Evolutionary conservation across 495 filamentous ascomycete species (phyloP).

Genomic region (Delitschia confertaspora): DNA sequence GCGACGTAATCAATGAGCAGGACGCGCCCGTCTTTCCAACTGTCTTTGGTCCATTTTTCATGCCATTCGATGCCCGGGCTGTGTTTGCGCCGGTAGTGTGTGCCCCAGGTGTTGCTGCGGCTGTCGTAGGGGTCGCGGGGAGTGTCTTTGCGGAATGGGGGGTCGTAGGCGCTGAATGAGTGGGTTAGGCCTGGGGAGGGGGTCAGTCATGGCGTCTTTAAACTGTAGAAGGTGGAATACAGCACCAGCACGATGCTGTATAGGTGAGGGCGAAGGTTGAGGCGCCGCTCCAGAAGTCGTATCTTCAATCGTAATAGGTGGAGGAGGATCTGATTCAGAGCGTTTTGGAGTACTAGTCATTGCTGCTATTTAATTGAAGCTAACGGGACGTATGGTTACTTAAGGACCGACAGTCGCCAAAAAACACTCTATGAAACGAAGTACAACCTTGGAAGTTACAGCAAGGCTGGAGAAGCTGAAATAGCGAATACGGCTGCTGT

Average conservation of each 20-base stretch:
- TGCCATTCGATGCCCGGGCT: conserved; percentile 30
- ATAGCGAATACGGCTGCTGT: too few species aligned
- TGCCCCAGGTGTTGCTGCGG: conserved; percentile 15
- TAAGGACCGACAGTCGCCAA: too few species aligned
- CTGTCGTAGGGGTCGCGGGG: neutral
- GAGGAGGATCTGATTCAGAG: conserved; percentile 20
- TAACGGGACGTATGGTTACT: too few species aligned
- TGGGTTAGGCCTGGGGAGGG: conserved; percentile 1
- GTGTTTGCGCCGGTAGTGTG: conserved; percentile 15
- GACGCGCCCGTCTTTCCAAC: conserved; percentile 31
- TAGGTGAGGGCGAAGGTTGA: conserved; percentile 11
- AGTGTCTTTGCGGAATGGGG: conserved; percentile 1
- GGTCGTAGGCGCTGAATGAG: conserved; percentile 4
- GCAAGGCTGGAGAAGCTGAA: too few species aligned
- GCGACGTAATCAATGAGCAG: conserved; percentile 32
- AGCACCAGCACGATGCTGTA: too few species aligned
- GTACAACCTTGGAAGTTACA: too few species aligned
- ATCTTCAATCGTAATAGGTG: conserved; percentile 26
- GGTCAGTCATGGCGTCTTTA: too few species aligned
- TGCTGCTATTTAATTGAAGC: too few species aligned
- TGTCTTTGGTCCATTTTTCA: conserved; percentile 29
- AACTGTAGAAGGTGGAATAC: too few species aligned
- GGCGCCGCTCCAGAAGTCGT: conserved; percentile 10
- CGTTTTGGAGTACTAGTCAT: conserved; percentile 7
- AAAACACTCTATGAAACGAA: too few species aligned